Conservation (phyloP, 139 green algal species). For the Coccomyxa sp. region DNA sequence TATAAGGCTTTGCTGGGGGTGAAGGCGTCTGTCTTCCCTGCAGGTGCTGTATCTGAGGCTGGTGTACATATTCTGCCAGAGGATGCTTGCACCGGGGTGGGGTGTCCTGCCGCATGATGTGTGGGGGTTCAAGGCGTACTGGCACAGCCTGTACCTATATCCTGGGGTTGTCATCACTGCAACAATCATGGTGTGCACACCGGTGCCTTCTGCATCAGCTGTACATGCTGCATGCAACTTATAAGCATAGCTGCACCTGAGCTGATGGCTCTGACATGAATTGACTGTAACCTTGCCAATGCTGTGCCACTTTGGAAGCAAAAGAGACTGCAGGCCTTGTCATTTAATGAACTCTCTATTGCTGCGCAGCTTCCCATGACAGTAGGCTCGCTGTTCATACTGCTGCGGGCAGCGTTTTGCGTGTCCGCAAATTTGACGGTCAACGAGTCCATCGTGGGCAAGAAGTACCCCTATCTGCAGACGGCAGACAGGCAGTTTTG, state of each 20-base stretch:
- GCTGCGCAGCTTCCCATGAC: conserved; percentile 27
- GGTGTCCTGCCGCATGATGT: not conserved
- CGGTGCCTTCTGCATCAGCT: too few species aligned
- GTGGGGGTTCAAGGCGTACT: not conserved
- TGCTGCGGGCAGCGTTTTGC: conserved; percentile 2
- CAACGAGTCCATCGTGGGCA: conserved; percentile 54
- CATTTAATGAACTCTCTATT: not conserved
- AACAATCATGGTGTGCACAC: conserved; percentile 8
- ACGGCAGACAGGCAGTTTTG: conserved; percentile 16
- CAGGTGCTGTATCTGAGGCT: conserved; percentile 42
- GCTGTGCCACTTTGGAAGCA: too few species aligned
- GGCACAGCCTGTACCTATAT: not conserved
- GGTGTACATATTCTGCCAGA: conserved; percentile 10
- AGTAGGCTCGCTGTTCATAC: conserved; percentile 22
- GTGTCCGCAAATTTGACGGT: conserved; percentile 58
- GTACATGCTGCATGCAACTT: too few species aligned
- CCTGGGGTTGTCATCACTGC: conserved; percentile 10
- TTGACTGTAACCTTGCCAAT: too few species aligned
- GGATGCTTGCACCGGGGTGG: not conserved
- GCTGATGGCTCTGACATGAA: too few species aligned
- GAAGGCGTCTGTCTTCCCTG: too few species aligned
- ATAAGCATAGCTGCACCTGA: too few species aligned
- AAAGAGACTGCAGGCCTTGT: too few species aligned
- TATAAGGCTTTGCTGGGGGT: too few species aligned
- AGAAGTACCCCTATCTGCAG: conserved; percentile 49